These are phyloP conservation scores for Choiromyces venosus DNA, from an alignment of 495 filamentous ascomycete species.

Conservation along the genomic window DNA sequence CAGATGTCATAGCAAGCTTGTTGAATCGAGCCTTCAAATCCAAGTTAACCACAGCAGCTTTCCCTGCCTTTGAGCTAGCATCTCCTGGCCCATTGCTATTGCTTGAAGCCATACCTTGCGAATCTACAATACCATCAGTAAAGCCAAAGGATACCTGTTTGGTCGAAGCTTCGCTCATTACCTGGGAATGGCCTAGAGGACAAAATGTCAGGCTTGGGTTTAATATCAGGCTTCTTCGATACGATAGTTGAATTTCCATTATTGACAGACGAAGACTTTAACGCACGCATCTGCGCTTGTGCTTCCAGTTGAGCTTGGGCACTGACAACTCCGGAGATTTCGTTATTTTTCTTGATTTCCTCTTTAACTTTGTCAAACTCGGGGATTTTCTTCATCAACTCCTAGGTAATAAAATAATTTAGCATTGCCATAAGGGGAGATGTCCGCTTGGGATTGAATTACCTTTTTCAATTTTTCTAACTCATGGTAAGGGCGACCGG, in stretches of 20 bases:
- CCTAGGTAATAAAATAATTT: conserved; percentile 22
- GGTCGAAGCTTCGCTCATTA: conserved; percentile 4
- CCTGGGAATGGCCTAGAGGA: conserved; percentile 11
- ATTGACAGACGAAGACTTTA: neutral
- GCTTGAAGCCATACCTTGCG: neutral
- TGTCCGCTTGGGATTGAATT: neutral
- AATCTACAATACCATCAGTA: conserved; percentile 23
- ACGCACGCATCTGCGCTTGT: conserved; percentile 13
- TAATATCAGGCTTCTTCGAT: conserved; percentile 27
- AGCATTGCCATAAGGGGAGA: conserved; percentile 3
- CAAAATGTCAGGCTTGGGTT: conserved; percentile 33
- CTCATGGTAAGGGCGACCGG: conserved; percentile 33
- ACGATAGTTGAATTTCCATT: neutral
- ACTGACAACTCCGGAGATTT: conserved; percentile 31
- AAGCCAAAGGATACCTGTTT: neutral
- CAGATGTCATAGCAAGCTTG: conserved; percentile 20
- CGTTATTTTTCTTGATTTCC: conserved; percentile 50
- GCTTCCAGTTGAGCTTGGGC: conserved; percentile 32
- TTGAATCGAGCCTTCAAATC: conserved; percentile 29
- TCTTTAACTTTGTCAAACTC: conserved; percentile 59
- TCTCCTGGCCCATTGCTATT: neutral
- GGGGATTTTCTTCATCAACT: conserved; percentile 43
- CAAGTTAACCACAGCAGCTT: conserved; percentile 13
- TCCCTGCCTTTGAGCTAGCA: conserved; percentile 9
- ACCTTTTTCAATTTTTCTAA: conserved; percentile 23